A percentile compares a stretch with the other conserved stretches of the same genome.
Conservation (phyloP, 352 stramenopile species). For the Phytopythium chamaehyphon region DNA sequence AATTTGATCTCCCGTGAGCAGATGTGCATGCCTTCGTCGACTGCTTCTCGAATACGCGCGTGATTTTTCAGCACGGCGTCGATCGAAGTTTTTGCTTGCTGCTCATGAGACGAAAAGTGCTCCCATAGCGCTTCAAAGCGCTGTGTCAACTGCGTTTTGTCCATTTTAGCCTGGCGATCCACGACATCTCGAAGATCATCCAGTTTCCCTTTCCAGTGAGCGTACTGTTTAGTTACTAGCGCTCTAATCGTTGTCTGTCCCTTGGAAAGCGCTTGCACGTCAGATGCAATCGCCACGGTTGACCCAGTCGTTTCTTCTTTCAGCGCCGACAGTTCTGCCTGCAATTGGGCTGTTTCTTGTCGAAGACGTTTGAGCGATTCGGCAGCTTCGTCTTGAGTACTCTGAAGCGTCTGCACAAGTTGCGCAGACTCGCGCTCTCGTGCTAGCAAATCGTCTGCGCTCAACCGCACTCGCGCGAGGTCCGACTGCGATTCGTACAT, state of each 20-base stretch:
- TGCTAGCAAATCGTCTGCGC: constrained; percentile 36
- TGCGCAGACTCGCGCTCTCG: constrained; percentile 41
- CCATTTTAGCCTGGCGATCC: constrained; percentile 42
- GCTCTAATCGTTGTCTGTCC: constrained; percentile 29
- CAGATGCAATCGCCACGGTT: constrained; percentile 26
- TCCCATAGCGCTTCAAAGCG: constrained; percentile 42
- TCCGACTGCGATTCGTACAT: constrained; percentile 50
- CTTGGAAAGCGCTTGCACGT: constrained; percentile 44
- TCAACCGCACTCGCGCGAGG: constrained; percentile 32
- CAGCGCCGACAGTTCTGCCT: constrained; percentile 32
- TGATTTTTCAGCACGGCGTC: constrained; percentile 52
- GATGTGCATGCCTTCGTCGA: constrained; percentile 56
- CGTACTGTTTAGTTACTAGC: constrained; percentile 30
- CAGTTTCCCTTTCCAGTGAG: constrained; percentile 36
- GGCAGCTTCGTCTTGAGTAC: constrained; percentile 39
- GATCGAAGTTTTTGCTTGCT: constrained; percentile 36
- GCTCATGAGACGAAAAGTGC: constrained; percentile 30
- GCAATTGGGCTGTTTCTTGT: constrained; percentile 30
- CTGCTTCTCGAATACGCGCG: constrained; percentile 34
- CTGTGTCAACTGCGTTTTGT: constrained; percentile 38
- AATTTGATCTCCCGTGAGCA: constrained; percentile 47
- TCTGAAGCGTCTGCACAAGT: constrained; percentile 33
- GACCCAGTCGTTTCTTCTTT: constrained; percentile 29
- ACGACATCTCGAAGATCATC: constrained; percentile 37
- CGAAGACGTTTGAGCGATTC: constrained; percentile 38